A percentile compares a stretch with the other conserved stretches of the same genome.
Evolutionary conservation across 1,284 basidiomycete genomes (phyloP).

Genomic region (Ceratobasidium sp.): DNA sequence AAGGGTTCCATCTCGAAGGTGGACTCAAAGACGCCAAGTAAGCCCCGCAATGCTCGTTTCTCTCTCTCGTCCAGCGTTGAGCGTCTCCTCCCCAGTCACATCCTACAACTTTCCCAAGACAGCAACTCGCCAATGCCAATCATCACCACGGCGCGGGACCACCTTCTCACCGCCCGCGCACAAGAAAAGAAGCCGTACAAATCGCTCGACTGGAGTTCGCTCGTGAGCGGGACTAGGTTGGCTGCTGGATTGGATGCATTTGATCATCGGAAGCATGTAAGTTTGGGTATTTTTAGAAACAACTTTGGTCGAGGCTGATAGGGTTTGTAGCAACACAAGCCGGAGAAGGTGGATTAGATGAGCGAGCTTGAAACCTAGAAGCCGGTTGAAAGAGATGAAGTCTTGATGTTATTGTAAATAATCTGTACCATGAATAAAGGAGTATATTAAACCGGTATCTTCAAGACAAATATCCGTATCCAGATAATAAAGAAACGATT

Average conservation of each 20-base stretch:
- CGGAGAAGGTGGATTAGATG: conserved; percentile 15
- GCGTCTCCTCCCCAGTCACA: conserved; percentile 62
- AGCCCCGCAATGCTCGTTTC: conserved; percentile 44
- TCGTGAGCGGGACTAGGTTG: conserved; percentile 76
- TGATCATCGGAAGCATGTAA: conserved; percentile 60
- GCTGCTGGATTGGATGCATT: conserved; percentile 77
- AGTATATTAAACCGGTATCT: conserved; percentile 27
- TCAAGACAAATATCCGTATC: conserved; percentile 6
- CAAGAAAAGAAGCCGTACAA: conserved; percentile 69
- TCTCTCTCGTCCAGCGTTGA: not conserved
- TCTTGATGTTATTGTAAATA: not conserved
- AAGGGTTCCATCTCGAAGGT: conserved; percentile 88
- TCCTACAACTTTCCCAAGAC: conserved; percentile 71
- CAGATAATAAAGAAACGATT: conserved; percentile 3
- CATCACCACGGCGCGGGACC: conserved; percentile 75
- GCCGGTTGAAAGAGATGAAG: not conserved
- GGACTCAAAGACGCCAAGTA: conserved; percentile 84
- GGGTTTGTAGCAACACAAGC: conserved; percentile 40
- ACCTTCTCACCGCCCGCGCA: conserved; percentile 82
- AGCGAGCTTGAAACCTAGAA: too few relatives aligned
- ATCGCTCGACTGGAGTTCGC: conserved; percentile 77
- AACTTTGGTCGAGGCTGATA: not conserved
- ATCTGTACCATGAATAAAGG: conserved; percentile 21
- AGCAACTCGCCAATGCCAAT: conserved; percentile 84
- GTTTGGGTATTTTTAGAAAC: not conserved